phyloP scores from a whole-genome alignment of 148 eudicot genomes.

The Drosera capensis region DNA sequence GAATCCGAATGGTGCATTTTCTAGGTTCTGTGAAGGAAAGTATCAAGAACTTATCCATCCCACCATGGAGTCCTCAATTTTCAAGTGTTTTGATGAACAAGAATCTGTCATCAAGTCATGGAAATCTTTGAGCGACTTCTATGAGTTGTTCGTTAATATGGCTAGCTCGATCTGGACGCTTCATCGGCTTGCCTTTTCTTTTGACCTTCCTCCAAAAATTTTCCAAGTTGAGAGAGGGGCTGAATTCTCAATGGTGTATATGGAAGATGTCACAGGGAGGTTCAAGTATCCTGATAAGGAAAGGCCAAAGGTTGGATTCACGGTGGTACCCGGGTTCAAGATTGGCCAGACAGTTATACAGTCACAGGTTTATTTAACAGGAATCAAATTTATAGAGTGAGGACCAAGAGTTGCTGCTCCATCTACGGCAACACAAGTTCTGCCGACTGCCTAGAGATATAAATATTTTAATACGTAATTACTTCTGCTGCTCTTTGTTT shows the following conservation, averaged over 20 bases:
- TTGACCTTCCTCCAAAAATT: constrained; percentile 50
- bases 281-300: constrained; percentile 16
- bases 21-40: constrained; percentile 66
- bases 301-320: constrained; percentile 72
- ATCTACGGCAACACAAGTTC: no score
- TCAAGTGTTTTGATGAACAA: constrained; percentile 38
- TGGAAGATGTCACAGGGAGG: constrained; percentile 73
- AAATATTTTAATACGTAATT: no score
- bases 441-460: no score
- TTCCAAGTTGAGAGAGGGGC: constrained; percentile 73
- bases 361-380: constrained; percentile 68
- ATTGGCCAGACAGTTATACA: constrained; percentile 65
- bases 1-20: constrained; percentile 43
- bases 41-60: constrained; percentile 78
- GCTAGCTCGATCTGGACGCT: constrained; percentile 84
- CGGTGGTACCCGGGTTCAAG: constrained; percentile 79
- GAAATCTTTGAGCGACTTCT: constrained; percentile 63
- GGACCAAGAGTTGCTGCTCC: background rate
- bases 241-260: constrained; percentile 73
- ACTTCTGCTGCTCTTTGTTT: no score
- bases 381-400: constrained; percentile 15
- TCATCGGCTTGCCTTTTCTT: constrained; percentile 66
- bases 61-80: constrained; percentile 72
- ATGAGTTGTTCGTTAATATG: constrained; percentile 72
- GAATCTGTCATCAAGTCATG: constrained; percentile 56